Base-by-base conservation (phyloP, 1,284 basidiomycete genomes). In the Dichomitus squalens region DNA sequence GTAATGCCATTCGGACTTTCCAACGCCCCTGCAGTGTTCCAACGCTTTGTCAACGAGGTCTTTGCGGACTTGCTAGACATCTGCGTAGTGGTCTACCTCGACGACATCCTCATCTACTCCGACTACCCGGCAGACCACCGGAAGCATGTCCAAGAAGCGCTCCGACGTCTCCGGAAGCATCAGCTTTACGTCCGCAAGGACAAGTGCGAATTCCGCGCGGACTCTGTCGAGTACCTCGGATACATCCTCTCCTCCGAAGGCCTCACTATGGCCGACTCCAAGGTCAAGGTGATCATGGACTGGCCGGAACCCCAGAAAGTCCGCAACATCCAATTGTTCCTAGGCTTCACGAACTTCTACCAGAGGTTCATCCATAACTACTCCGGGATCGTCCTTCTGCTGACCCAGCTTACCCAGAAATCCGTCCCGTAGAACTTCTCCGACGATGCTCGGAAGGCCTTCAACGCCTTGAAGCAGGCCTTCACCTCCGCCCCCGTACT, bases 141-240 rank as follows among this genome's bases (percentile, higher is more conserved):
- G 1, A 9, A 62, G 5, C 66, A 75, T 48, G 66, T 74, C 29
- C 18, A 52, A 0, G 44, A 66, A 51, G 76, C 82, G 1, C 66
- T 83, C 5, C 46, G 70, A 11, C 49, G 68, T 2, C 69, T 82
- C 0, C 48, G 66, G 0, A 44, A 69, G 4, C 50, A 72, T 48
- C 49, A 66, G 0, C 67, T 81, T 0, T 78, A 65, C 57, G 56
- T 71, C 2, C 75, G 76, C 33, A 61, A 71, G 0, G 66, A 73
- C 27, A 81, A 81, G 60, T 79, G 76, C 61, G 62, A 70, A 33
- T 79, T 77, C 58, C 58, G 69, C 54, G 35, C 51, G 2, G 31
- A 55, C 6, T 18, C 62, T 7, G 67, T 74, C 7, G 72, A 77
- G 29, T 82, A 76, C 65, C 68, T 83, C 0, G 77, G 80, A 7